phyloP scores from a whole-genome alignment of 371 early-diverging fungal species.

The Smittium mucronatum region DNA sequence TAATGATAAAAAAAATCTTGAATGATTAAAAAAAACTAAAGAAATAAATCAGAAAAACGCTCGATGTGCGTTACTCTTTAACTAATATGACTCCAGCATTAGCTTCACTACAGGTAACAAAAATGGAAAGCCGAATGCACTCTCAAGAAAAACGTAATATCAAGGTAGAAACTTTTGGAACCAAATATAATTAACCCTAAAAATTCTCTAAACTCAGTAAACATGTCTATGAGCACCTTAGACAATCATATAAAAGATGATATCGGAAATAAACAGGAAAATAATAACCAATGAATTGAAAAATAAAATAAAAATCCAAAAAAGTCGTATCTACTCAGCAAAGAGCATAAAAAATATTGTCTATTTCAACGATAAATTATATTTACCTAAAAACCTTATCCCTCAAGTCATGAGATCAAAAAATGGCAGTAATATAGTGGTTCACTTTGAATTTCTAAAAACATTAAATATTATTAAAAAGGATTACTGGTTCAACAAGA shows the following conservation, averaged over 20 bases:
- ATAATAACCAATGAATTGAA: too few relatives aligned
- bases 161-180: neutral
- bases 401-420: too few relatives aligned
- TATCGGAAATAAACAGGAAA: neutral
- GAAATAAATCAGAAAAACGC: neutral
- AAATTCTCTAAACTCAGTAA: neutral
- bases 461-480: too few relatives aligned
- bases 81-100: constrained; percentile 13
- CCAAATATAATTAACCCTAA: neutral
- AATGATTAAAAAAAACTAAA: neutral
- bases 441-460: too few relatives aligned
- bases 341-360: too few relatives aligned
- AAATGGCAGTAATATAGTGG: too few relatives aligned
- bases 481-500: too few relatives aligned
- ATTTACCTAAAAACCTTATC: too few relatives aligned
- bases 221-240: neutral
- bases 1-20: constrained; percentile 7
- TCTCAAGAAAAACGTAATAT: constrained; percentile 6
- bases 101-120: constrained; percentile 8
- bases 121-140: constrained; percentile 11
- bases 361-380: too few relatives aligned
- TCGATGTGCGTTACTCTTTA: neutral
- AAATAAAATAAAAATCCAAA: too few relatives aligned
- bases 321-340: too few relatives aligned
- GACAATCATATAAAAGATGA: too few relatives aligned